phyloP scores from a whole-genome alignment of 495 filamentous ascomycete species.

The Jackrogersella minutella region DNA sequence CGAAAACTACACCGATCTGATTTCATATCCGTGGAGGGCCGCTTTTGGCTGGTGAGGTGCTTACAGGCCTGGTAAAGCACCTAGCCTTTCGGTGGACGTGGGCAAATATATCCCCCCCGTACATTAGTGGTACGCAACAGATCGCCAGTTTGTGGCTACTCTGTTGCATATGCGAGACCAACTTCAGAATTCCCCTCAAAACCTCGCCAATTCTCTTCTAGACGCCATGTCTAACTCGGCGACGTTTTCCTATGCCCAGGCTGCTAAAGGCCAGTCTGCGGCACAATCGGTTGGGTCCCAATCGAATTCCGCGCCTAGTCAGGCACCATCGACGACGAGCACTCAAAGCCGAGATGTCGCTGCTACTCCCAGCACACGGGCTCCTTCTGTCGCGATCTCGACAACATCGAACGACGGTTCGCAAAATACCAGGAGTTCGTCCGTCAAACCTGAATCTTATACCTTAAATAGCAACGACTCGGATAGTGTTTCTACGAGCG shows the following conservation, averaged over 20 bases:
- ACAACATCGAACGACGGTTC: slow-evolving; percentile 65
- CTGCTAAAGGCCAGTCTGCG: slow-evolving; percentile 74
- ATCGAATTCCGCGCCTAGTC: slow-evolving; percentile 71
- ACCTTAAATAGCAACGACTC: slow-evolving; percentile 28
- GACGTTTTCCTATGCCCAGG: slow-evolving; percentile 92
- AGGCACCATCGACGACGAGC: slow-evolving; percentile 70
- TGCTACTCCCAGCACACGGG: slow-evolving; percentile 45
- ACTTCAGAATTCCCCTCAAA: slow-evolving; percentile 30
- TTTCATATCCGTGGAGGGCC: slow-evolving; percentile 24
- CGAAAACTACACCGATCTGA: slow-evolving; percentile 27
- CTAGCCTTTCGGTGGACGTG: slow-evolving; percentile 43
- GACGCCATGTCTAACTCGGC: slow-evolving; percentile 52
- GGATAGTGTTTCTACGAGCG: slow-evolving; percentile 23
- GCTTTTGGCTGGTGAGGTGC: slow-evolving; percentile 32
- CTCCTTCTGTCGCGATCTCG: slow-evolving; percentile 55
- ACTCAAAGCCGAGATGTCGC: slow-evolving; percentile 76
- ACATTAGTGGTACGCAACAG: slow-evolving; percentile 41
- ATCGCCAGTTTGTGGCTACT: slow-evolving; percentile 22
- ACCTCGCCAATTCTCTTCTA: slow-evolving; percentile 23
- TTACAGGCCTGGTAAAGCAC: slow-evolving; percentile 38
- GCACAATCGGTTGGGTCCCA: slow-evolving; percentile 54
- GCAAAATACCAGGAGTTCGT: slow-evolving; percentile 41
- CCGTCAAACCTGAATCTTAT: slow-evolving; percentile 40
- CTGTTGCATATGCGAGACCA: slow-evolving; percentile 25
- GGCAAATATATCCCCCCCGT: slow-evolving; percentile 39